A percentile compares a stretch with the other conserved stretches of the same genome.
Conservation (phyloP, 2,329 filamentous ascomycete species). For the Epichloe aotearoae region DNA sequence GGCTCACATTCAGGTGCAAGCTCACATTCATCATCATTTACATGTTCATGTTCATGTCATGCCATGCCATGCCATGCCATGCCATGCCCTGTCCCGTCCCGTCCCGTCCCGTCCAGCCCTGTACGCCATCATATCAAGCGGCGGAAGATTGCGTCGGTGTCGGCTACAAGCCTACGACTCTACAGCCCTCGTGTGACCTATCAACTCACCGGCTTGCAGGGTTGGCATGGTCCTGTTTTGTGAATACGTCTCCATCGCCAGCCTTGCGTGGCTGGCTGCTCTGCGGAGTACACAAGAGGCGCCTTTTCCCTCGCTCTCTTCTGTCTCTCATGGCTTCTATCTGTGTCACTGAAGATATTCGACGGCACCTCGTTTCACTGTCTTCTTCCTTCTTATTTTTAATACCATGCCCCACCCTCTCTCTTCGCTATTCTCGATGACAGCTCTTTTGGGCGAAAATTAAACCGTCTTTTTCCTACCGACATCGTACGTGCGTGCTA, state of each 20-base stretch:
- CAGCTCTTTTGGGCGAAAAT: no score
- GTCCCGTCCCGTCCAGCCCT: not conserved
- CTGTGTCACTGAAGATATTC: not conserved
- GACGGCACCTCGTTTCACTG: not conserved
- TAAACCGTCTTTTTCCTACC: no score
- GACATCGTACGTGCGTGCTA: not conserved
- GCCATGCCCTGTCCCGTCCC: not conserved
- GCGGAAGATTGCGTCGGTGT: constrained; percentile 4
- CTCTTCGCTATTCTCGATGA: not conserved
- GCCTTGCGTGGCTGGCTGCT: constrained; percentile 2
- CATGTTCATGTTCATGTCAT: not conserved
- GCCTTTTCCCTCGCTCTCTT: not conserved
- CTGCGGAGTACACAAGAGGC: not conserved
- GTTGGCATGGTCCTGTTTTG: not conserved
- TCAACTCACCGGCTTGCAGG: constrained; percentile 5
- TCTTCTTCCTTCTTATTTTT: not conserved
- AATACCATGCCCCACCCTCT: not conserved
- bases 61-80: not conserved
- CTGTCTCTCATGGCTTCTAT: not conserved
- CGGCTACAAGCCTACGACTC: not conserved
- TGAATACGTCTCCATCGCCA: not conserved
- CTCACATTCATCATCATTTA: not conserved
- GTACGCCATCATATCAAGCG: not conserved
- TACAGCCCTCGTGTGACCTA: constrained; percentile 3
- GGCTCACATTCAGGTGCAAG: not conserved